Evolutionary conservation across 768 basidiomycete genomes (phyloP).

Genomic region (Suillus hirtellus): DNA sequence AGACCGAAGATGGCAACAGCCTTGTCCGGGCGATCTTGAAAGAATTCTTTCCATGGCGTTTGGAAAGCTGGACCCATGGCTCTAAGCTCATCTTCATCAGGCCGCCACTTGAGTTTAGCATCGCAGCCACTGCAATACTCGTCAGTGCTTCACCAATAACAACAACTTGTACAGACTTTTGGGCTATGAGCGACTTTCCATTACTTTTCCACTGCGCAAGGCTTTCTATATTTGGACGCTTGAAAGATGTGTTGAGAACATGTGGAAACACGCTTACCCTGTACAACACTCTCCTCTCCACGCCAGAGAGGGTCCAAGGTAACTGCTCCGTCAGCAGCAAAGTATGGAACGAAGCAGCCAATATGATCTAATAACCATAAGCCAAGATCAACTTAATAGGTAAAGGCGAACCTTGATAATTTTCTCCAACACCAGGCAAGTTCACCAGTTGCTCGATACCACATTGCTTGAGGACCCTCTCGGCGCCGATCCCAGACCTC

Average conservation of each 20-base stretch:
- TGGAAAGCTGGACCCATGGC: conserved; percentile 23
- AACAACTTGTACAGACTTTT: conserved; percentile 11
- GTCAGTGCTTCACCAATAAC: not conserved
- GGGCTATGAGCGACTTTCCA: too few relatives aligned
- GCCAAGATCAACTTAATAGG: too few relatives aligned
- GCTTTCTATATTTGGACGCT: not conserved
- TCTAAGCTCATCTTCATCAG: conserved; percentile 20
- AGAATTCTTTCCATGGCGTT: conserved; percentile 22
- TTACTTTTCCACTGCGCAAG: too few relatives aligned
- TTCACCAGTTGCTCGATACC: conserved; percentile 35
- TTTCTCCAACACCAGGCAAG: conserved; percentile 44
- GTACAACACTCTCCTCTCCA: conserved; percentile 36
- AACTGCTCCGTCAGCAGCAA: conserved; percentile 44
- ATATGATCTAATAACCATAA: conserved; percentile 29
- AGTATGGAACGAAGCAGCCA: conserved; percentile 30
- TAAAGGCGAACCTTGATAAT: conserved; percentile 35
- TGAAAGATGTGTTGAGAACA: not conserved
- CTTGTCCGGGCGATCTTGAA: conserved; percentile 23
- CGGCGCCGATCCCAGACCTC: conserved; percentile 46
- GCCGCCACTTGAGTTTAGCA: conserved; percentile 26
- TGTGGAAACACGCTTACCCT: conserved; percentile 35
- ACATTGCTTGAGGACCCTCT: conserved; percentile 27
- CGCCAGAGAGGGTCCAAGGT: conserved; percentile 49
- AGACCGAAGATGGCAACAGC: conserved; percentile 7
- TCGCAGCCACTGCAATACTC: conserved; percentile 16